Evolutionary conservation across 306 rosid species (phyloP).

Genomic region (Amphicarpaea edgeworthii): DNA sequence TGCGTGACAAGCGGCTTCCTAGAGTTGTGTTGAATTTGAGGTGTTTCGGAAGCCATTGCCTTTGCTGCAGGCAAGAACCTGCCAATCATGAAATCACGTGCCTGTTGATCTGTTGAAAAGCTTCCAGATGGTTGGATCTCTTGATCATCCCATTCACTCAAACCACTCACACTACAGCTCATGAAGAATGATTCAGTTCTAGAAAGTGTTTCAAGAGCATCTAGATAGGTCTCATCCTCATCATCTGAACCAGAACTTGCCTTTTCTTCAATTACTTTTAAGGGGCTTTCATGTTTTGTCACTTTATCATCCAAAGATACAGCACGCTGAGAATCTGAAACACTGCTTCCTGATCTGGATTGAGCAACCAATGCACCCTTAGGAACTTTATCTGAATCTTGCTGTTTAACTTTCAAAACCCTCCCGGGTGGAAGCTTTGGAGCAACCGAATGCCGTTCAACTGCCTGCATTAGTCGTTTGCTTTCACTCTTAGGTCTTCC

Average conservation of each 20-base stretch:
- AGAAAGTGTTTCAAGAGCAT: constrained; percentile 82
- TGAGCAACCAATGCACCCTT: constrained; percentile 47
- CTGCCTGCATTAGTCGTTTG: constrained; percentile 33
- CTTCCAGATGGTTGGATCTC: constrained; percentile 55
- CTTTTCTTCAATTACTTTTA: constrained; percentile 47
- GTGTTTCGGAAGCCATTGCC: constrained; percentile 87
- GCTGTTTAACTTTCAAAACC: constrained; percentile 55
- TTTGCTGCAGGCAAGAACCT: constrained; percentile 95
- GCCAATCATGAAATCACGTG: constrained; percentile 87
- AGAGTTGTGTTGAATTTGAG: constrained; percentile 55
- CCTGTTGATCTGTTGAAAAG: constrained; percentile 69
- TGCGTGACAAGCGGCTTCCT: constrained; percentile 58
- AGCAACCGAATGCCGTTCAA: constrained; percentile 49
- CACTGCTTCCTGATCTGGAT: constrained; percentile 44
- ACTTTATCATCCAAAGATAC: constrained; percentile 49
- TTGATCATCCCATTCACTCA: constrained; percentile 78
- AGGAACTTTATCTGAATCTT: constrained; percentile 50
- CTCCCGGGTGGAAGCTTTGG: constrained; percentile 93
- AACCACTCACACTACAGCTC: constrained; percentile 83
- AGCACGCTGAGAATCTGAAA: constrained; percentile 47
- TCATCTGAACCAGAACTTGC: constrained; percentile 59
- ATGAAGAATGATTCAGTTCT: constrained; percentile 75
- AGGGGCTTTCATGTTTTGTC: constrained; percentile 44
- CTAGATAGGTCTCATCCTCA: constrained; percentile 73
- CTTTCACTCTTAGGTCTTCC: constrained; percentile 83